Evolutionary conservation across 331 rosid genomes (phyloP).

Genomic region (Malus hybrid): DNA sequence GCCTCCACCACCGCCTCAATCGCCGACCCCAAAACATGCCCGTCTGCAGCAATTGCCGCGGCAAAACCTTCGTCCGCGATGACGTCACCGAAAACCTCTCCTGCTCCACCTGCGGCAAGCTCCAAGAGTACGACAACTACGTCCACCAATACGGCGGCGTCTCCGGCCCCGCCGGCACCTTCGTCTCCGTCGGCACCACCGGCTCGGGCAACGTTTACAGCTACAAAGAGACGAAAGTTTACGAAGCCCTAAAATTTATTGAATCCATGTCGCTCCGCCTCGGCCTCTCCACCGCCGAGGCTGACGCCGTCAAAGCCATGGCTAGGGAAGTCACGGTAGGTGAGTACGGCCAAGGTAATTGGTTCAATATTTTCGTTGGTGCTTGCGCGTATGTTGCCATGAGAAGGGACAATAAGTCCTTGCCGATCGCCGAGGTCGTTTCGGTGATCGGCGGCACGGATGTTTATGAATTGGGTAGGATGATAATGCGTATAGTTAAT

Average conservation of each 20-base stretch:
- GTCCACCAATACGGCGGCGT: conserved; percentile 47
- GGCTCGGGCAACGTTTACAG: conserved; percentile 45
- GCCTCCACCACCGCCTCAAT: not conserved
- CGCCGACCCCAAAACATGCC: not conserved
- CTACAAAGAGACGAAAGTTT: conserved; percentile 41
- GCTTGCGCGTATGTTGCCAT: conserved; percentile 62
- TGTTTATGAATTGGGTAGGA: conserved; percentile 48
- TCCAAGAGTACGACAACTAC: conserved; percentile 41
- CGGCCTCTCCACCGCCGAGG: conserved; percentile 28
- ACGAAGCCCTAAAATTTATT: conserved; percentile 35
- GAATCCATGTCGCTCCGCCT: conserved; percentile 34
- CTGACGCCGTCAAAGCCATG: conserved; percentile 32
- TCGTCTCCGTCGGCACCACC: conserved; percentile 2
- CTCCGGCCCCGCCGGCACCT: conserved; percentile 26
- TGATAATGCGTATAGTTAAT: conserved; percentile 49
- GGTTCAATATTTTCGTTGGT: conserved; percentile 57
- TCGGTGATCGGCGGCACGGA: conserved; percentile 34
- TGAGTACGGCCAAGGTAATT: conserved; percentile 59
- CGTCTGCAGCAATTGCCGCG: conserved; percentile 34
- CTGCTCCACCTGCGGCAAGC: conserved; percentile 40
- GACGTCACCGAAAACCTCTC: conserved; percentile 21
- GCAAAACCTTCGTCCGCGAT: conserved; percentile 38
- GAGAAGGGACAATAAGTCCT: conserved; percentile 37
- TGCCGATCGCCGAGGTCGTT: conserved; percentile 56
- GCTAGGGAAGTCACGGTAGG: conserved; percentile 43